phyloP scores from a whole-genome alignment of 1,284 basidiomycete genomes.

The Microbotryum saponariae region DNA sequence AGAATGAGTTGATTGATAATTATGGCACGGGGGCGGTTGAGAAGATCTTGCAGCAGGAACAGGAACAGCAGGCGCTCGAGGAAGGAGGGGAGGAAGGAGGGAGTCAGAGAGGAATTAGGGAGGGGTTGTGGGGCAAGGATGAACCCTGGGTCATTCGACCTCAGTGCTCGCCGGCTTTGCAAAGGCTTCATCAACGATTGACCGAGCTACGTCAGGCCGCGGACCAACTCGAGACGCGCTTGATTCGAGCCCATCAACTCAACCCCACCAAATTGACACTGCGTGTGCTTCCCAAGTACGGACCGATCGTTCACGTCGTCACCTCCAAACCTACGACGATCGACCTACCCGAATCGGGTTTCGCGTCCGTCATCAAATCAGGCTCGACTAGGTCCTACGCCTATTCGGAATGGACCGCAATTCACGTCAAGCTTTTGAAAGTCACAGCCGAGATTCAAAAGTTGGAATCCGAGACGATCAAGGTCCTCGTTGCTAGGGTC shows the following conservation, averaged over 20 bases:
- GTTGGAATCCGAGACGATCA: conserved; percentile 24
- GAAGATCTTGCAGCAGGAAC: background rate
- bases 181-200: conserved; percentile 48
- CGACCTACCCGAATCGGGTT: background rate
- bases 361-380: background rate
- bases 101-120: background rate
- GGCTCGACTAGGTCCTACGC: conserved; percentile 5
- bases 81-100: conserved; percentile 4
- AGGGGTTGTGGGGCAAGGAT: conserved; percentile 20
- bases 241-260: conserved; percentile 25
- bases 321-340: background rate
- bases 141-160: conserved; percentile 59
- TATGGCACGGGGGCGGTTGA: conserved; percentile 7
- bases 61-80: background rate
- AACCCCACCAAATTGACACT: conserved; percentile 9
- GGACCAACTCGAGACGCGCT: conserved; percentile 32
- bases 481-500: conserved; percentile 13
- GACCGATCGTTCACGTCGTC: conserved; percentile 15
- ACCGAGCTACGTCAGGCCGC: conserved; percentile 28
- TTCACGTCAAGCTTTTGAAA: conserved; percentile 8
- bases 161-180: conserved; percentile 58
- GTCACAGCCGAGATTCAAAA: conserved; percentile 14
- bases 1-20: conserved; percentile 31
- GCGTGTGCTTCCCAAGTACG: conserved; percentile 7
- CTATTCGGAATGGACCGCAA: conserved; percentile 18